Evolutionary conservation across 2,329 filamentous ascomycete species (phyloP), one percentile per base, ranked within the genome.

Genomic region (Gnomoniopsis smithogilvyi): DNA sequence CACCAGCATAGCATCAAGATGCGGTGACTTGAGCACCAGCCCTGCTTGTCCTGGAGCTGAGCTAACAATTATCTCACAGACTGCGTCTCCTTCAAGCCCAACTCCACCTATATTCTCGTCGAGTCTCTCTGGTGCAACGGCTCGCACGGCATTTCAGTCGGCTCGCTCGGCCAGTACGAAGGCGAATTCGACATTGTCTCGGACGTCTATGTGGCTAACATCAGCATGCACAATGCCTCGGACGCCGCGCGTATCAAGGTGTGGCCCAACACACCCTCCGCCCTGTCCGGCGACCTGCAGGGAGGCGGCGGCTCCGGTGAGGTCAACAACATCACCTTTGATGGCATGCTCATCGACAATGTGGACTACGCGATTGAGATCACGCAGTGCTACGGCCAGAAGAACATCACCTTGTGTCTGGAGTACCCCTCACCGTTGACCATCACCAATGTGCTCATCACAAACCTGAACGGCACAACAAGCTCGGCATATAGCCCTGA

Each of bases 31-130:
- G n/a, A n/a, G n/a, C n/a, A n/a, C n/a, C n/a, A n/a, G n/a, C n/a
- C n/a, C n/a, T n/a, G n/a, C n/a, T n/a, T n/a, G n/a, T n/a, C n/a
- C n/a, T n/a, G n/a, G 14, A 38, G 24, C 41, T 33, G 15, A 47
- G 41, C 49, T 51, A 10, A 57, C 38, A 22, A 38, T n/a, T n/a
- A n/a, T n/a, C n/a, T n/a, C 11, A 14, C 45, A 60, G 82, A 91
- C 68, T 91, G 88, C 61, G 85, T 91, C 14, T 86, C 86, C 0
- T 90, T 91, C 79, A 91, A 91, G 72, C 87, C 87, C 19, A 91
- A 90, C 69, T 86, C 81, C 65, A 90, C 86, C 47, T 80, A 89
- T 63, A 82, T 90, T 8, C 70, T 90, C 3, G 81, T 90, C 6
- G 86, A 90, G 68, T 85, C 86, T 62, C 73, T 91, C 3, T 73